Base-by-base conservation (phyloP, 176 grass and related monocot species). In the Bothriochloa decipiens region DNA sequence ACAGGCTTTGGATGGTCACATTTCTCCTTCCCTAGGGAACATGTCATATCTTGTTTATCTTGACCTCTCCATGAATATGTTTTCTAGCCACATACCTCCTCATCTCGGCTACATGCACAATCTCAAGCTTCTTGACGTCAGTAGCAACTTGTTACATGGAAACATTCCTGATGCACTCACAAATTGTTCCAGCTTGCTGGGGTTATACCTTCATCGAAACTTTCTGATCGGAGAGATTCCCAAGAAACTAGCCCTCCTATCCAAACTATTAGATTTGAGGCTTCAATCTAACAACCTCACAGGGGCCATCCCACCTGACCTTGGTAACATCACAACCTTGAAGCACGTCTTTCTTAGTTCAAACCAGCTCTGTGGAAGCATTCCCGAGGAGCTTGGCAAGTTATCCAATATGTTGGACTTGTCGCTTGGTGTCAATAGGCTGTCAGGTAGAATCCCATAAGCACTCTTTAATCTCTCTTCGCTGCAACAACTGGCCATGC, bases 331-430 rank as follows among this genome's bases (percentile, higher is more conserved):
- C 33, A 68, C 65, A 68, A 39, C 66, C 17, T 68, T 68, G 11
- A 0, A 18, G 12, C 5, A 36, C 0, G 16, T 68, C 33, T 0
- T 11, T 37, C 33, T 68, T 20, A 0, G 20, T 11, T 0, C 0
- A 11, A 68, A 68, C 17, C 66, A 68, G 16, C 8, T 68, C 8
- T 7, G 20, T 11, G 66, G 66, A 68, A 68, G 66, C 33, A 39
- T 68, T 22, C 66, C 66, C 0, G 33, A 68, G 1, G 16, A 68
- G 33, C 16, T 68, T 39, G 66, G 66, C 0, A 68, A 68, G 7
- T 39, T 39, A 68, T 20, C 16, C 8, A 68, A 22, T 39, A 20
- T 68, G 66, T 2, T 3, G 3, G 0, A 37, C 8, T 20, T 68
- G 33, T 0, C 4, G 17, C 66, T 68, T 20, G 66, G 32, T 68